Evolutionary conservation across 768 basidiomycete genomes (phyloP).

Genomic region (Leucocoprinus leucothites): DNA sequence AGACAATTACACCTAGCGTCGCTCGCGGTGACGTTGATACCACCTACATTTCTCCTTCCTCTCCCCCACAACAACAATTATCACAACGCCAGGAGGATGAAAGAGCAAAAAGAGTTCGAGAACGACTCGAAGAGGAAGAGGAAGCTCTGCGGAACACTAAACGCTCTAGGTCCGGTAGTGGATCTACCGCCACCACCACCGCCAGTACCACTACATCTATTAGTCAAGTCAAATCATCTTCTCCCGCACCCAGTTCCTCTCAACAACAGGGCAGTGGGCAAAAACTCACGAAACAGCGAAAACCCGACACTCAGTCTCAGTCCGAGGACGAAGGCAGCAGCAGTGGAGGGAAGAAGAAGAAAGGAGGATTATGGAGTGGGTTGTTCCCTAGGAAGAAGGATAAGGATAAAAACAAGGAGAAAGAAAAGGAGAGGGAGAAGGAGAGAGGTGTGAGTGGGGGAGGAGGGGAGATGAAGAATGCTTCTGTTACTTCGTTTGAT

Average conservation of each 20-base stretch:
- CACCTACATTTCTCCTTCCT: not conserved
- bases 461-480: too few relatives aligned
- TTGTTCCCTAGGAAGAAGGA: constrained; percentile 79
- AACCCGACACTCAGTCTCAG: constrained; percentile 6
- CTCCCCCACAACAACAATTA: constrained; percentile 16
- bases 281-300: not conserved
- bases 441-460: constrained; percentile 32
- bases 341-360: constrained; percentile 58
- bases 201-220: too few relatives aligned
- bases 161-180: constrained; percentile 46
- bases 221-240: constrained; percentile 47
- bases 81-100: constrained; percentile 31
- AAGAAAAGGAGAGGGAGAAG: too few relatives aligned
- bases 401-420: constrained; percentile 65
- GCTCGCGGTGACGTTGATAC: constrained; percentile 50
- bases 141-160: constrained; percentile 33
- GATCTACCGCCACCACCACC: too few relatives aligned
- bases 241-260: too few relatives aligned
- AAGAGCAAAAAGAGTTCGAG: constrained; percentile 39
- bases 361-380: constrained; percentile 68
- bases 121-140: constrained; percentile 37
- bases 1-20: constrained; percentile 77
- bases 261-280: constrained; percentile 32
- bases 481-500: constrained; percentile 48
- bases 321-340: constrained; percentile 28